phyloP scores from a whole-genome alignment of 1,284 basidiomycete genomes.

The Lentinula novae-zelandiae region DNA sequence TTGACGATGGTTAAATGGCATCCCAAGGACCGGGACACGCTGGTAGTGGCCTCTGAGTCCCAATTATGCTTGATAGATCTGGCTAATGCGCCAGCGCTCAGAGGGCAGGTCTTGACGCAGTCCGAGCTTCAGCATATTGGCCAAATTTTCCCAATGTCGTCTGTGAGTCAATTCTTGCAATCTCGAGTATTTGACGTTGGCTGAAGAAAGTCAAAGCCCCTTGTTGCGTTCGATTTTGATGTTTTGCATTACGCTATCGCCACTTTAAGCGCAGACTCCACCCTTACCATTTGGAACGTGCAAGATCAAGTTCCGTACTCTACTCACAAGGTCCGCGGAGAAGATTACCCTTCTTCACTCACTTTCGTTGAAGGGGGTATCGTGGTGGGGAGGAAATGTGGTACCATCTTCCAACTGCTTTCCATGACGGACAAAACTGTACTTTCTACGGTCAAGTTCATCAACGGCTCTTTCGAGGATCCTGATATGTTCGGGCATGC shows the following conservation, averaged over 20 bases:
- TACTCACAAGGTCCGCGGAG: slow-evolving; percentile 68
- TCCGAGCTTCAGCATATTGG: slow-evolving; percentile 62
- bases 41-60: slow-evolving; percentile 73
- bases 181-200: background rate
- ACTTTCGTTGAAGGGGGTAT: slow-evolving; percentile 78
- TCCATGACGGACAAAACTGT: slow-evolving; percentile 66
- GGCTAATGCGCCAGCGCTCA: slow-evolving; percentile 52
- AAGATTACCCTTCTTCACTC: slow-evolving; percentile 73
- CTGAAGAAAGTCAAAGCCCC: slow-evolving; percentile 41
- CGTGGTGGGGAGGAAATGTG: slow-evolving; percentile 74
- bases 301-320: slow-evolving; percentile 71
- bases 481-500: slow-evolving; percentile 81
- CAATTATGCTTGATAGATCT: slow-evolving; percentile 73
- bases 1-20: slow-evolving; percentile 83
- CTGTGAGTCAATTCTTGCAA: slow-evolving; percentile 43
- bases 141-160: slow-evolving; percentile 61
- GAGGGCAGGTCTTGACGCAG: slow-evolving; percentile 61
- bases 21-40: slow-evolving; percentile 67
- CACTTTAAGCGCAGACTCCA: slow-evolving; percentile 76
- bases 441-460: slow-evolving; percentile 74
- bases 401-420: slow-evolving; percentile 75
- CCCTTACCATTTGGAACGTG: slow-evolving; percentile 73
- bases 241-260: slow-evolving; percentile 68
- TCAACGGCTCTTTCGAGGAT: slow-evolving; percentile 64
- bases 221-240: slow-evolving; percentile 81